phyloP scores from a whole-genome alignment of 2,329 filamentous ascomycete genomes.

The Scorias spongiosa region DNA sequence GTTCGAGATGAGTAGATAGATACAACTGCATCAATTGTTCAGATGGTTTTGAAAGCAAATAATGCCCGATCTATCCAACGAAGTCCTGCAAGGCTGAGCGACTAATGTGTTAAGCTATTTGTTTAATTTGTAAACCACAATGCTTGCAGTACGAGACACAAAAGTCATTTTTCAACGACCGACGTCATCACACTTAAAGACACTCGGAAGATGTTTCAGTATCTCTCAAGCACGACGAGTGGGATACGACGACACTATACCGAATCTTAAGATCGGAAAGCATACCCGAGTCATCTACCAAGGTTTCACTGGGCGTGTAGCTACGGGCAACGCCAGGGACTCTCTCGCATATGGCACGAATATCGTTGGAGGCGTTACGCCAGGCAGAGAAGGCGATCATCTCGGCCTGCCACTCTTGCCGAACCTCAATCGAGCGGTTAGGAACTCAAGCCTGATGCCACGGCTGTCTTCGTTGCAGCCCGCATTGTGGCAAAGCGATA shows the following conservation, averaged over 20 bases:
- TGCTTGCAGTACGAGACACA: background rate
- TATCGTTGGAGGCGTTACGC: slow-evolving; percentile 64
- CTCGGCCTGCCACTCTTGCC: slow-evolving; percentile 58
- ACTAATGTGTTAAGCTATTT: too few species aligned
- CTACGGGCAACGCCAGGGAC: slow-evolving; percentile 62
- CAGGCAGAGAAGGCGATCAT: slow-evolving; percentile 54
- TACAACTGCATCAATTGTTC: too few species aligned
- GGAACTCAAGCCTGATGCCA: slow-evolving; percentile 60
- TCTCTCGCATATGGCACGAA: slow-evolving; percentile 66
- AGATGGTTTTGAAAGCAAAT: too few species aligned
- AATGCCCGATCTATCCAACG: too few species aligned
- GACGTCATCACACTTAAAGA: background rate
- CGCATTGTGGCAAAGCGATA: slow-evolving; percentile 56
- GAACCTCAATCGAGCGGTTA: slow-evolving; percentile 52
- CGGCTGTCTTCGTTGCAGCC: slow-evolving; percentile 67
- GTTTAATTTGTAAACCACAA: background rate
- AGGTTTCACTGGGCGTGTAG: slow-evolving; percentile 53
- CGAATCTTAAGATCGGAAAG: slow-evolving; percentile 50
- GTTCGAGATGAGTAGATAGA: too few species aligned
- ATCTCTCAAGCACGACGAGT: background rate
- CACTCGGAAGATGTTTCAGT: background rate
- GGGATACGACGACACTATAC: slow-evolving; percentile 44
- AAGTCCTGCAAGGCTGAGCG: too few species aligned
- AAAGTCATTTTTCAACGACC: background rate
- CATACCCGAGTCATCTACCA: slow-evolving; percentile 56